Conservation (phyloP, 306 rosid species). For the Vigna trinervia region DNA sequence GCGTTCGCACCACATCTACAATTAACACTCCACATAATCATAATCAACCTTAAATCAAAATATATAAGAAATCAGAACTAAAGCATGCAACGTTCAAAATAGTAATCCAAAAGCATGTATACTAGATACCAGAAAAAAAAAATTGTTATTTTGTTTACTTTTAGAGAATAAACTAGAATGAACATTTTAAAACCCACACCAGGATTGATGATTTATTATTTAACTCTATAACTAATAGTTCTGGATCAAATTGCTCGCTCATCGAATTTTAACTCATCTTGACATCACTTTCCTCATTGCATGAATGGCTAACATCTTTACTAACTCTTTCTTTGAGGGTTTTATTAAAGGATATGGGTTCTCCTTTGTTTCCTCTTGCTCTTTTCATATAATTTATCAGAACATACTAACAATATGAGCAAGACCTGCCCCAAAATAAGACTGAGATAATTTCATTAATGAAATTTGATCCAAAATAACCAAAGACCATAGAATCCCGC, state of each 20-base stretch:
- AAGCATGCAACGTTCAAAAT: constrained; percentile 22
- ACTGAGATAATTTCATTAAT: neutral
- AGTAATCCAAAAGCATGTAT: constrained; percentile 20
- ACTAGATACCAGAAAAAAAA: neutral
- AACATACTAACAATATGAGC: neutral
- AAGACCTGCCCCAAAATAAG: neutral
- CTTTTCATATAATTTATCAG: neutral
- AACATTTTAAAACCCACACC: neutral
- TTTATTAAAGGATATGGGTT: neutral
- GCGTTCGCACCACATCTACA: constrained; percentile 76
- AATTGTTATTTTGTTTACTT: neutral
- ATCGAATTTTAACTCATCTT: neutral
- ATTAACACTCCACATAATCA: constrained; percentile 34
- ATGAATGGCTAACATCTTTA: neutral
- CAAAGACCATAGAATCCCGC: neutral
- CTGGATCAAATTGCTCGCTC: constrained; percentile 1
- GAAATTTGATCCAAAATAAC: neutral
- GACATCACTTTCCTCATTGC: neutral
- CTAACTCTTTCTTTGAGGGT: constrained; percentile 8
- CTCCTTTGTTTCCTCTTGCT: neutral
- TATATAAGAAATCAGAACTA: neutral
- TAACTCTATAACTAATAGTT: constrained; percentile 22
- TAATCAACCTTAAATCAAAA: constrained; percentile 27
- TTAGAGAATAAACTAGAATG: constrained; percentile 21
- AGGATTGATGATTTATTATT: neutral